Base-by-base conservation (phyloP, 2,329 filamentous ascomycete species). In the Trichoderma lentiforme region DNA sequence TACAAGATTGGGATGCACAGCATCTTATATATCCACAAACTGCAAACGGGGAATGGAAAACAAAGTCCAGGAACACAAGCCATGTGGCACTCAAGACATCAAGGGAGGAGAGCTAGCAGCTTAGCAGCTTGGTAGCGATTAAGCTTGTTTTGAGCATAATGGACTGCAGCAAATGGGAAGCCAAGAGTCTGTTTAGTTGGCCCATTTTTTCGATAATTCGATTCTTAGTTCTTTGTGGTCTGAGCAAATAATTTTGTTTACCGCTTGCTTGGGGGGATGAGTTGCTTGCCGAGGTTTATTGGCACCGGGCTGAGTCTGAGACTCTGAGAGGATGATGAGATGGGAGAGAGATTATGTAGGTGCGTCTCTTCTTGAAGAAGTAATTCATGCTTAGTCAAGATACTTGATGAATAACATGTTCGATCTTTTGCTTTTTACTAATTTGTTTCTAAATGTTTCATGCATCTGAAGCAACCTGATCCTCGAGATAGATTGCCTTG, bases 91-190 rank as follows among this genome's bases (percentile, higher is more conserved):
- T 32, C 26, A 32, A 58, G 28, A 58, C 26, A 32, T 32, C 34
- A 30, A 51, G 61, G 36, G 61, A 15, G 26, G 8, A 26, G 43
- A 61, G 12, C 7, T 8, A 39, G 36, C 36, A 39, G 36, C 14
- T 30, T 21, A 30, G 36, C n/a, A 26, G 7, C 21, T 21, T 21
- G 21, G 21, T 21, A 21, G 3, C 18, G n/a, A 39, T 32, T 70
- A 70, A 70, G 66, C 66, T 70, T 70, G 66, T 53, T 53, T 62
- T 62, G 66, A 70, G 66, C 66, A 53, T 70, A 67, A 70, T 53
- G 24, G 21, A n/a, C 14, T 7, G 26, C 3, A 32, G 28, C 66
- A 43, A 60, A 61, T 61, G 14, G 66, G 57, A 53, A 36, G 28
- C 36, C 36, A n/a, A 51, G 36, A 32, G n/a, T 9, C 11, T 4